Evolutionary conservation across 352 stramenopile genomes (phyloP).

Genomic region (Globisporangium nunn): DNA sequence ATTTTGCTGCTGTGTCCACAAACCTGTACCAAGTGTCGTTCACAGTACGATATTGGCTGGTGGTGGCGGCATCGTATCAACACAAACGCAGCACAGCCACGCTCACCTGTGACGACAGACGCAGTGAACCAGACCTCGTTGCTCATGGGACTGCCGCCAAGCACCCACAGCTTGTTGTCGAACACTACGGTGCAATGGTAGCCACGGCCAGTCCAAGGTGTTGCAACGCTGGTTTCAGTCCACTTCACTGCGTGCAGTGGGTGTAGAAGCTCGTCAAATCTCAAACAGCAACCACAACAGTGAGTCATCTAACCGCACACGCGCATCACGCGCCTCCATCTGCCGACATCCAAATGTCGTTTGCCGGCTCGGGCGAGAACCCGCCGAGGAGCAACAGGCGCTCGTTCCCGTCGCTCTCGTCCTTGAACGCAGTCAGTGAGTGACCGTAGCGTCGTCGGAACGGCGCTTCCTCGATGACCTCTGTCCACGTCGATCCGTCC

Average conservation of each 20-base stretch:
- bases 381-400: conserved; percentile 55
- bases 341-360: conserved; percentile 61
- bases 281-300: background rate
- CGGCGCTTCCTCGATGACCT: conserved; percentile 63
- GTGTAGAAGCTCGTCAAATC: too few relatives aligned
- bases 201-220: conserved; percentile 53
- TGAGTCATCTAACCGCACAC: background rate
- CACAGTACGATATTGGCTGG: background rate
- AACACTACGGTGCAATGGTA: conserved; percentile 74
- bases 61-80: background rate
- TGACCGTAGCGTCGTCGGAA: conserved; percentile 74
- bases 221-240: conserved; percentile 21
- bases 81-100: background rate
- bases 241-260: conserved; percentile 27
- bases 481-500: conserved; percentile 52
- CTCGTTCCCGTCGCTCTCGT: conserved; percentile 38
- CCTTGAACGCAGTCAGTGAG: conserved; percentile 52
- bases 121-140: conserved; percentile 74
- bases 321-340: conserved; percentile 40
- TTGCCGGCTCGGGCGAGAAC: conserved; percentile 70
- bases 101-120: conserved; percentile 38
- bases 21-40: background rate
- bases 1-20: conserved; percentile 35
- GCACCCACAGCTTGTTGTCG: conserved; percentile 45
- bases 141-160: conserved; percentile 74